Evolutionary conservation across 1,284 basidiomycete species (phyloP).

Genomic region (Clitocybe nebularis): DNA sequence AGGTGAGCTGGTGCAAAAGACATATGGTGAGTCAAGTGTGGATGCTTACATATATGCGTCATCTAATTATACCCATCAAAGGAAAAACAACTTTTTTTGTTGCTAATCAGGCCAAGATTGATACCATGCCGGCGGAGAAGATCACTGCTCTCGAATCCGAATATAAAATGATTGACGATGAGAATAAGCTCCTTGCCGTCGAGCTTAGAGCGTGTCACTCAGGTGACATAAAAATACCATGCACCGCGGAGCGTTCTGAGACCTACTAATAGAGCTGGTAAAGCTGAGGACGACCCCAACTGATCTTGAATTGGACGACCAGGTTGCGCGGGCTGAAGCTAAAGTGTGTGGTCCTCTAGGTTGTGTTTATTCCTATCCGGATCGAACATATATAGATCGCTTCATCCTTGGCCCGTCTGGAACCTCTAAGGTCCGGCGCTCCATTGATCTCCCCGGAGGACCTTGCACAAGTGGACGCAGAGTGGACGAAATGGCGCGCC

Average conservation of each 20-base stretch:
- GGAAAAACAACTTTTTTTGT: conserved; percentile 85
- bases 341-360: conserved; percentile 37
- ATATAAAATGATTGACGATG: conserved; percentile 53
- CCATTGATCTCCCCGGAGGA: conserved; percentile 66
- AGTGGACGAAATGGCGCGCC: conserved; percentile 67
- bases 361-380: too few relatives aligned
- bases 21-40: conserved; percentile 54
- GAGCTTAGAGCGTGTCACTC: conserved; percentile 47
- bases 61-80: conserved; percentile 24
- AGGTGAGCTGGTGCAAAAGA: conserved; percentile 70
- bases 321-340: conserved; percentile 40
- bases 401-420: conserved; percentile 46
- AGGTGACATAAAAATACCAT: too few relatives aligned
- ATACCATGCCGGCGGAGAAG: conserved; percentile 54
- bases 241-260: too few relatives aligned
- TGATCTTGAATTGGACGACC: conserved; percentile 56
- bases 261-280: conserved; percentile 51
- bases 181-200: conserved; percentile 48
- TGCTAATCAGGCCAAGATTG: conserved; percentile 65
- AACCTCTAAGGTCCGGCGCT: conserved; percentile 62
- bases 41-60: conserved; percentile 11
- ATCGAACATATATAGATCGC: too few relatives aligned
- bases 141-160: conserved; percentile 55
- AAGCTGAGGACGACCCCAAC: conserved; percentile 63
- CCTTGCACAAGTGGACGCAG: conserved; percentile 53